Evolutionary conservation across 2,329 filamentous ascomycete species (phyloP).

Genomic region (Colletotrichum lini): DNA sequence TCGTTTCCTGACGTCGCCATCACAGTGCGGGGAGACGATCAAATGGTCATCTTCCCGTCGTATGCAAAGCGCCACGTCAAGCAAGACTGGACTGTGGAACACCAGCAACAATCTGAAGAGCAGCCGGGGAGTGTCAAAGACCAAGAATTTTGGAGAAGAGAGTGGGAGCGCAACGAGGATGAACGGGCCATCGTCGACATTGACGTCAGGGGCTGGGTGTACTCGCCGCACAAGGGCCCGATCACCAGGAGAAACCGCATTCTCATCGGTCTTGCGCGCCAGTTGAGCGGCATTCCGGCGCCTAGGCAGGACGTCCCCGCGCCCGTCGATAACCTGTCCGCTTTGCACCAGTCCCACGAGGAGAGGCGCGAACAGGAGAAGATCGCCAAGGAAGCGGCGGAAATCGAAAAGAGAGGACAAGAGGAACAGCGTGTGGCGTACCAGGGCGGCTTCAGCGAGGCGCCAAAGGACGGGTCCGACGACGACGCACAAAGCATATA

Average conservation of each 20-base stretch:
- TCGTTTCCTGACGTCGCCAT: conserved; percentile 90
- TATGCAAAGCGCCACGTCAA: conserved; percentile 84
- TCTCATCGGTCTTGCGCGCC: conserved; percentile 86
- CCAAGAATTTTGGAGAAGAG: conserved; percentile 81
- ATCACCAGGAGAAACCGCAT: conserved; percentile 90
- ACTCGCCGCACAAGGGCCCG: conserved; percentile 85
- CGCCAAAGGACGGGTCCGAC: conserved; percentile 63
- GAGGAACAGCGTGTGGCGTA: conserved; percentile 79
- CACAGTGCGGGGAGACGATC: conserved; percentile 83
- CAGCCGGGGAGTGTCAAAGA: conserved; percentile 65
- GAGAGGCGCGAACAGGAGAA: conserved; percentile 71
- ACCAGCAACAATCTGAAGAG: conserved; percentile 52
- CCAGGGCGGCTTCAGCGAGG: conserved; percentile 82
- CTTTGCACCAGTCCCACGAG: conserved; percentile 60
- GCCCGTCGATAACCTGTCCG: conserved; percentile 43
- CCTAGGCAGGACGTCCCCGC: conserved; percentile 60
- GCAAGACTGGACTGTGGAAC: conserved; percentile 54
- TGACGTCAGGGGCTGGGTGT: conserved; percentile 96
- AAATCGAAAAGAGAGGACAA: conserved; percentile 81
- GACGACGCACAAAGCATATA: conserved; percentile 53
- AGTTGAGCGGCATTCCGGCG: conserved; percentile 87
- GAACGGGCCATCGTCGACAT: conserved; percentile 92
- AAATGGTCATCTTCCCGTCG: conserved; percentile 95
- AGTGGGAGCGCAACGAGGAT: conserved; percentile 86
- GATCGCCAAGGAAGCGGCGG: conserved; percentile 81